Conservation (phyloP, 495 filamentous ascomycete genomes). For the Hapsidospora chrysogenum region DNA sequence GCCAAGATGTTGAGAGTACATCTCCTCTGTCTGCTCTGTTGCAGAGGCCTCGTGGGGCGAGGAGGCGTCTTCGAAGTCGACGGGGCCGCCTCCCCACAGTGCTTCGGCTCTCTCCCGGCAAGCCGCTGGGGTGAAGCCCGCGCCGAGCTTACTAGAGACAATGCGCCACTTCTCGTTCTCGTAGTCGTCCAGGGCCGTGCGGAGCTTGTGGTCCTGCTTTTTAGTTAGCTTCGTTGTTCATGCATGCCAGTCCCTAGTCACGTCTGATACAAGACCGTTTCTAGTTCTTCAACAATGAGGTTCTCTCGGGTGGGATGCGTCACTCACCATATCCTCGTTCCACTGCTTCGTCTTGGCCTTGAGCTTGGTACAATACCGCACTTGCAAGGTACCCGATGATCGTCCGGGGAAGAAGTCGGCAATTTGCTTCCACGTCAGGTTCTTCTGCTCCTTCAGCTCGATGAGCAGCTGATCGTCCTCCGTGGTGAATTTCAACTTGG, state of each 20-base stretch:
- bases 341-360: conserved; percentile 85
- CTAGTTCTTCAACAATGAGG: too few species aligned
- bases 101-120: conserved; percentile 67
- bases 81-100: conserved; percentile 16
- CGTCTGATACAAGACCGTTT: conserved; percentile 1
- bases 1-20: too few species aligned
- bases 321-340: conserved; percentile 80
- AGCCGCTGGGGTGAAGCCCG: conserved; percentile 65
- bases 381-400: conserved; percentile 75
- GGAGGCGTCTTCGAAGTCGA: conserved; percentile 27
- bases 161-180: conserved; percentile 82
- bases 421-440: conserved; percentile 90
- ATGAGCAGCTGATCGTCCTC: conserved; percentile 75
- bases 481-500: conserved; percentile 78
- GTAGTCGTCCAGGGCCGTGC: conserved; percentile 68
- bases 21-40: too few species aligned
- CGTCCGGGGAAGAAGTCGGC: conserved; percentile 84
- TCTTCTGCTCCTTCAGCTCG: conserved; percentile 82
- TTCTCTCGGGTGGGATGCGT: too few species aligned
- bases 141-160: conserved; percentile 72
- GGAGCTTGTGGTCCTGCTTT: conserved; percentile 56
- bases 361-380: conserved; percentile 84
- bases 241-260: too few species aligned
- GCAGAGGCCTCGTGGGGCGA: too few species aligned
- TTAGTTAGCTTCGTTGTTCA: too few species aligned